Conservation (phyloP, 352 stramenopile genomes). For the Halophytophthora batemanensis region DNA sequence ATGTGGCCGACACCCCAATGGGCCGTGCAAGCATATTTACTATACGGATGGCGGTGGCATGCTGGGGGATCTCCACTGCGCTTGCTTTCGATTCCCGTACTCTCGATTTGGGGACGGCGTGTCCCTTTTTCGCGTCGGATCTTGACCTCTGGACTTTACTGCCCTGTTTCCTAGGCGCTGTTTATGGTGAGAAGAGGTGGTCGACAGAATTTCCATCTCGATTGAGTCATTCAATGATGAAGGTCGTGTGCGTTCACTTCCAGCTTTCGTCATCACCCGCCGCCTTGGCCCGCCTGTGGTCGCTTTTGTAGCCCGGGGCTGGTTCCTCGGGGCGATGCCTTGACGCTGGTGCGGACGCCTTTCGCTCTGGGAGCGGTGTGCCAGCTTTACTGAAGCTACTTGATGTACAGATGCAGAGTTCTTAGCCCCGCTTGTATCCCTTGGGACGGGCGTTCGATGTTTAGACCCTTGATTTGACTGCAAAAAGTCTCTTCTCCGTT, state of each 20-base stretch:
- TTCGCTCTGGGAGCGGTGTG: too few species aligned
- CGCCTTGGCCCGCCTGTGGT: neutral
- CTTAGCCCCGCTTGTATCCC: neutral
- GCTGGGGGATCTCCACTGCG: conserved; percentile 15
- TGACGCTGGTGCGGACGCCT: too few species aligned
- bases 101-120: neutral
- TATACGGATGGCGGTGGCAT: conserved; percentile 27
- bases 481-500: neutral
- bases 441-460: neutral
- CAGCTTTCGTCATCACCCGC: neutral
- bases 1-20: neutral
- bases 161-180: neutral
- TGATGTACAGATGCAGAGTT: neutral
- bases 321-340: too few species aligned
- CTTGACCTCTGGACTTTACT: neutral
- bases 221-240: conserved; percentile 18
- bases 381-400: too few species aligned
- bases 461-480: neutral
- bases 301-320: too few species aligned
- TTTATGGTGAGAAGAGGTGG: conserved; percentile 12
- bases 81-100: conserved; percentile 1
- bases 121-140: conserved; percentile 1
- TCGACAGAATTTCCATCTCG: conserved; percentile 33
- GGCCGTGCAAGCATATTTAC: conserved; percentile 19
- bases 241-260: neutral